Percentiles rank a stretch among this genome's conserved stretches.
Conservation (phyloP, 805 yeast species). For the Candida easanensis region DNA sequence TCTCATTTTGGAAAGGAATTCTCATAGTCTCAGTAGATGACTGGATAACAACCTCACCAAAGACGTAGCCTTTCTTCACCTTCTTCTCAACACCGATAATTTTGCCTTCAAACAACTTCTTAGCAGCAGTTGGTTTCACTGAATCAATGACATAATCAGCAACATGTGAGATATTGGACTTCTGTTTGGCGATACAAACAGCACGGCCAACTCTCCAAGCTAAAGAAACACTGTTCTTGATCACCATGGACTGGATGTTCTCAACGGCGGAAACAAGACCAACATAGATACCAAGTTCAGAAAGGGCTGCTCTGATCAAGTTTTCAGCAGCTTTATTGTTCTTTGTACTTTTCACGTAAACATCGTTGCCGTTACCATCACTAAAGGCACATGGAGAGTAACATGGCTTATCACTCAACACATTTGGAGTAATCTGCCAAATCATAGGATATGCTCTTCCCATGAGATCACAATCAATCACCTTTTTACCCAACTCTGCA, state of each 20-base stretch:
- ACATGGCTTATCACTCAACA: conserved; percentile 19
- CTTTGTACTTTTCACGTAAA: conserved; percentile 33
- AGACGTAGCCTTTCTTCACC: conserved; percentile 41
- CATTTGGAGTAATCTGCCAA: conserved; percentile 41
- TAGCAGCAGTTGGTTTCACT: conserved; percentile 31
- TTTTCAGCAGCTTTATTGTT: conserved; percentile 35
- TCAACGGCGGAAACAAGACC: conserved; percentile 35
- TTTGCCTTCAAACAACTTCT: conserved; percentile 38
- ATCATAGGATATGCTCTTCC: conserved; percentile 47
- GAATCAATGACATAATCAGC: conserved; percentile 37
- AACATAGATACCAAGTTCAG: conserved; percentile 42
- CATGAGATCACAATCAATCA: conserved; percentile 42
- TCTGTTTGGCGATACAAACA: conserved; percentile 36
- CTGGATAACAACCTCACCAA: conserved; percentile 42
- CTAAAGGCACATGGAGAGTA: conserved; percentile 32
- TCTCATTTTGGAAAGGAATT: conserved; percentile 52
- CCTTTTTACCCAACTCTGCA: conserved; percentile 29
- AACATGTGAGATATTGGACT: conserved; percentile 34
- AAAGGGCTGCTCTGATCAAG: conserved; percentile 37
- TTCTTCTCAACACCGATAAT: conserved; percentile 41
- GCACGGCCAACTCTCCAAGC: conserved; percentile 51
- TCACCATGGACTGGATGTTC: conserved; percentile 30
- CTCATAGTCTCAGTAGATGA: conserved; percentile 19
- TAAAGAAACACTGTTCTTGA: conserved; percentile 35
- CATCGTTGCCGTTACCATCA: conserved; percentile 43